These are phyloP conservation scores for Vanderwaltozyma verrucispora DNA, from an alignment of 805 yeast species.

Conservation along the genomic window DNA sequence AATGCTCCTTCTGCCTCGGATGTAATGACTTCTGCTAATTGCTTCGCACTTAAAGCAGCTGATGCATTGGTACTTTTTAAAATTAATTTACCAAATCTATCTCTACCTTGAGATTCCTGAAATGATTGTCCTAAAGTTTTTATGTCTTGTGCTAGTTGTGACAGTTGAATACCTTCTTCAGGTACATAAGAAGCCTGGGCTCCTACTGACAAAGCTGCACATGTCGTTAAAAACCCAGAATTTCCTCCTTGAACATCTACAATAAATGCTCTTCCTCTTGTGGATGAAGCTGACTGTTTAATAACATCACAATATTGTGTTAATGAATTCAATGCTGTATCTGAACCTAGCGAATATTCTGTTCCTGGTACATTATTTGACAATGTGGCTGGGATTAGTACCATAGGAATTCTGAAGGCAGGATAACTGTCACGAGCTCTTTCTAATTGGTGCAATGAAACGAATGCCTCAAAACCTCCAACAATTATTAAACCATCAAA, in stretches of 20 bases:
- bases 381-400: conserved; percentile 67
- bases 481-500: conserved; percentile 63
- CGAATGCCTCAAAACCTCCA: conserved; percentile 76
- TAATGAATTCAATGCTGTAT: conserved; percentile 62
- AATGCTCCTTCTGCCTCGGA: conserved; percentile 53
- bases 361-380: conserved; percentile 78
- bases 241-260: conserved; percentile 82
- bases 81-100: conserved; percentile 58
- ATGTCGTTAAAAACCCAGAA: conserved; percentile 66
- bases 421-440: conserved; percentile 52
- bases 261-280: conserved; percentile 67
- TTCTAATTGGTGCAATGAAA: conserved; percentile 55
- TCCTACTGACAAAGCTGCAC: conserved; percentile 57
- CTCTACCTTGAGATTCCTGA: conserved; percentile 48
- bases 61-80: conserved; percentile 62
- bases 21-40: conserved; percentile 55
- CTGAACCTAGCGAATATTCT: conserved; percentile 66
- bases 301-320: conserved; percentile 69
- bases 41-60: conserved; percentile 53
- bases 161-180: conserved; percentile 52
- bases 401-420: conserved; percentile 66
- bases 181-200: conserved; percentile 70
- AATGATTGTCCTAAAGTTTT: conserved; percentile 49
- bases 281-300: conserved; percentile 67
- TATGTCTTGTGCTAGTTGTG: conserved; percentile 55